Evolutionary conservation across 306 rosid genomes (phyloP), one percentile per base, ranked within the genome.

Genomic region (Sophora flavescens): DNA sequence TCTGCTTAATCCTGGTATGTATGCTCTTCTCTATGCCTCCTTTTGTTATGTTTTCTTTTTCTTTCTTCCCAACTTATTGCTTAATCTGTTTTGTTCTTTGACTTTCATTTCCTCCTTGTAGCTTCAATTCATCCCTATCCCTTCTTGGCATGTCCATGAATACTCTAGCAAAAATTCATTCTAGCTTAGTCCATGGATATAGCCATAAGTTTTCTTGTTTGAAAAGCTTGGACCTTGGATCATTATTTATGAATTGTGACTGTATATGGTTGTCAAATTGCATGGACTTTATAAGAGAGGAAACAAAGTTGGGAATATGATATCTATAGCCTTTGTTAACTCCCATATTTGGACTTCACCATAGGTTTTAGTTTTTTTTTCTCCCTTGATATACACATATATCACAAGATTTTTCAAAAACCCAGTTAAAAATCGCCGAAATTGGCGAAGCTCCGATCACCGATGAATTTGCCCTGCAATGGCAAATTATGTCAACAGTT

Each of bases 1-100:
- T 83, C 86, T 79, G 62, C 82, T 81, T 62, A 63, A 77, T 85
- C 83, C 73, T 16, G 91, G 93, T 86, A 66, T 2, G 80, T 85
- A 65, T 2, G 79, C 38, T 84, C 71, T 58, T 88, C 77, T 45
- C 70, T 62, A 54, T 47, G 14, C 15, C n/a, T 39, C 36, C 13
- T 59, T 53, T 45, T 50, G 63, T 66, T 54, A 35, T 75, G 6
- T n/a, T 51, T 59, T 11, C 12, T 54, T 48, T 42, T 52, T 6
- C 56, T 52, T 18, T 8, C 14, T 15, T 35, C 30, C 26, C 39
- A 56, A 17, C 17, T 67, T 66, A 2, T 53, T 51, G 11, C 33
- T 42, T 8, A 65, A 44, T 84, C 18, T 39, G 51, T 14, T 72
- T 78, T 42, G 4, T 74, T 70, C 59, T 12, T 67, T 4, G 14